Evolutionary conservation across 352 stramenopile species (phyloP), one percentile per base, ranked within the genome.

Genomic region (Elongisporangium anandrum): DNA sequence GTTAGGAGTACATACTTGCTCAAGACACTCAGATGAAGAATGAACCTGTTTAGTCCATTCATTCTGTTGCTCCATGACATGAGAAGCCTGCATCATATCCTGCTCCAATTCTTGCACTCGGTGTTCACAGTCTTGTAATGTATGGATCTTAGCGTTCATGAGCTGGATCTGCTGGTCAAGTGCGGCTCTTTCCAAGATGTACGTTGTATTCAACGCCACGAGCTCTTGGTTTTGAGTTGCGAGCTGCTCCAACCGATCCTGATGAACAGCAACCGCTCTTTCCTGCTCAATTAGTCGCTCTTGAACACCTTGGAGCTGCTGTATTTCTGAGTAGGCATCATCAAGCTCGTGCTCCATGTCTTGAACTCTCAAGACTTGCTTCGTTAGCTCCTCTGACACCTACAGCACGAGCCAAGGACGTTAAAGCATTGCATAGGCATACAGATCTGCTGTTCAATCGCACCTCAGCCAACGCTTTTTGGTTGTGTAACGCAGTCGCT

Each of bases 21-120:
- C 34, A 16, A 45, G 34, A 62, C 38, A 64, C 17, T 21, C 20
- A 39, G 16, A n/a, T 22, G 17, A 7, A 15, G 17, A 10, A 26
- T 66, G 1, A 56, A 81, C 72, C 59, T 78, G 57, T 15, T 73
- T 53, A 24, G 58, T 71, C 57, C 66, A 64, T 38, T 67, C 45
- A 23, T 81, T 79, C 57, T 81, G 70, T 24, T 74, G 67, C 48
- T 81, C 72, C 8, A 57, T 60, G 17, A 78, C 59, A 9, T 39
- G 62, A 10, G 68, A 67, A 16, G 70, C 69, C 13, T 34, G 57
- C 51, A 74, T 64, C 6, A 78, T 54, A 2, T 61, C 61, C 13
- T 39, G 8, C 24, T 78, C 64, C 12, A 75, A 48, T 1, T 68
- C 60, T 1, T 62, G 41, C 10, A 60, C 22, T 17, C 65, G 56